Evolutionary conservation across 805 yeast species (phyloP).

Genomic region (Schwanniomyces sp.): DNA sequence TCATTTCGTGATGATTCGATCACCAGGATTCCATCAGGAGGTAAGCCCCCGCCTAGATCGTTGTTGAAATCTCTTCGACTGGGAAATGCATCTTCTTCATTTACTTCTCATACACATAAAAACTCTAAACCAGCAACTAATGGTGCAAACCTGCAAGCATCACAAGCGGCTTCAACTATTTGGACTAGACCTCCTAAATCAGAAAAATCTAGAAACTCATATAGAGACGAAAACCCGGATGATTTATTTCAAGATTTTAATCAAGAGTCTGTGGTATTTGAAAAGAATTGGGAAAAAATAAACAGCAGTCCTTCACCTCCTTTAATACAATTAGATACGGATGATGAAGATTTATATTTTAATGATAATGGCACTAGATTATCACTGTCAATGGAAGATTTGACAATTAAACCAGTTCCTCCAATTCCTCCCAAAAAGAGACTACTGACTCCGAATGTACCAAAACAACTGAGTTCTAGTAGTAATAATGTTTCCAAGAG

Average conservation of each 20-base stretch:
- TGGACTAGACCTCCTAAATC: constrained; percentile 24
- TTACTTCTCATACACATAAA: background rate
- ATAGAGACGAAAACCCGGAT: constrained; percentile 10
- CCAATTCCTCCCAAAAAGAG: constrained; percentile 4
- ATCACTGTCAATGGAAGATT: constrained; percentile 21
- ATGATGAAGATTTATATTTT: constrained; percentile 28
- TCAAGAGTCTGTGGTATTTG: constrained; percentile 28
- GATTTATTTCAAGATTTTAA: constrained; percentile 39
- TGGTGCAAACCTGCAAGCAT: constrained; percentile 17
- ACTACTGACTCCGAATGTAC: constrained; percentile 11
- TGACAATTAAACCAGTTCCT: constrained; percentile 14
- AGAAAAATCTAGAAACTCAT: constrained; percentile 1
- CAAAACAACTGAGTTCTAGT: constrained; percentile 14
- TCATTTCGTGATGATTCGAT: constrained; percentile 17
- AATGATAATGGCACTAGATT: constrained; percentile 2
- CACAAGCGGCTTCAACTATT: constrained; percentile 28
- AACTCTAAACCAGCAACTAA: constrained; percentile 10
- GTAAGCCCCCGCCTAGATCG: constrained; percentile 15
- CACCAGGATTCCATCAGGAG: constrained; percentile 7
- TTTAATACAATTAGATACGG: constrained; percentile 72
- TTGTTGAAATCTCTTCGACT: constrained; percentile 35
- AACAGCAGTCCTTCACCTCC: constrained; percentile 27
- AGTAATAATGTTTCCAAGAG: constrained; percentile 16
- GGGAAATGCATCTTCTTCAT: constrained; percentile 1
- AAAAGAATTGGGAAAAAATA: constrained; percentile 26